phyloP scores from a whole-genome alignment of 495 filamentous ascomycete genomes.

The Trichoderma parareesei region DNA sequence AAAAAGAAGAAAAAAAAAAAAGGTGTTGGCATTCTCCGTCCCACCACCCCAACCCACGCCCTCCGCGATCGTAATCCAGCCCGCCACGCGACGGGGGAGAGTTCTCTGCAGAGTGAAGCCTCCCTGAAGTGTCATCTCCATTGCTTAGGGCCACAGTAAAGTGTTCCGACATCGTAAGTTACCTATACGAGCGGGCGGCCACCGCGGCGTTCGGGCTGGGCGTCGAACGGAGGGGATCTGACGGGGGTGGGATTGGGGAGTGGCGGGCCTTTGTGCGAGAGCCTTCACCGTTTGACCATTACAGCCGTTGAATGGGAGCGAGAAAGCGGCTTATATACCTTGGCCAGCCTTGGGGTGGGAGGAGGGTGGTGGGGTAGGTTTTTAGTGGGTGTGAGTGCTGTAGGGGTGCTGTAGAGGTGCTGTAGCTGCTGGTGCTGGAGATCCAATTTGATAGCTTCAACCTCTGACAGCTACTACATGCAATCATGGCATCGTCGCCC shows the following conservation, averaged over 20 bases:
- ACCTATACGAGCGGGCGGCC: slow-evolving; percentile 41
- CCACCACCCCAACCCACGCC: slow-evolving; percentile 36
- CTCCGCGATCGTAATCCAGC: slow-evolving; percentile 44
- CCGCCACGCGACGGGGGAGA: slow-evolving; percentile 46
- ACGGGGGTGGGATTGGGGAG: slow-evolving; percentile 36
- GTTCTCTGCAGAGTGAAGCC: slow-evolving; percentile 45
- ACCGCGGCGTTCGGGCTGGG: slow-evolving; percentile 47
- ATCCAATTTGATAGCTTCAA: background rate
- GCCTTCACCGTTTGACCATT: slow-evolving; percentile 43
- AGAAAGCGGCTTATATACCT: background rate
- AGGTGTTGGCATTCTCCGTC: slow-evolving; percentile 42
- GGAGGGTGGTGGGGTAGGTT: too few relatives aligned
- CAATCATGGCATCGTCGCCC: background rate
- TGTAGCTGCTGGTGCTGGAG: background rate
- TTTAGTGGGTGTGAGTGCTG: background rate
- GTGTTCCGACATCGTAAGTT: slow-evolving; percentile 37
- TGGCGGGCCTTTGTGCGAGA: slow-evolving; percentile 29
- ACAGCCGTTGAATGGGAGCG: slow-evolving; percentile 31
- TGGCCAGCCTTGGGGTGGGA: slow-evolving; percentile 15
- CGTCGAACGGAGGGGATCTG: slow-evolving; percentile 38
- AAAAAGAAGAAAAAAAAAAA: slow-evolving; percentile 26
- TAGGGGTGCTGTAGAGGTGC: background rate
- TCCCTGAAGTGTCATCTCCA: slow-evolving; percentile 42
- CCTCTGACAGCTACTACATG: background rate
- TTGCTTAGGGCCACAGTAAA: slow-evolving; percentile 35